phyloP scores from a whole-genome alignment of 1,139 yeast genomes.

The Kodamaea plutei region DNA sequence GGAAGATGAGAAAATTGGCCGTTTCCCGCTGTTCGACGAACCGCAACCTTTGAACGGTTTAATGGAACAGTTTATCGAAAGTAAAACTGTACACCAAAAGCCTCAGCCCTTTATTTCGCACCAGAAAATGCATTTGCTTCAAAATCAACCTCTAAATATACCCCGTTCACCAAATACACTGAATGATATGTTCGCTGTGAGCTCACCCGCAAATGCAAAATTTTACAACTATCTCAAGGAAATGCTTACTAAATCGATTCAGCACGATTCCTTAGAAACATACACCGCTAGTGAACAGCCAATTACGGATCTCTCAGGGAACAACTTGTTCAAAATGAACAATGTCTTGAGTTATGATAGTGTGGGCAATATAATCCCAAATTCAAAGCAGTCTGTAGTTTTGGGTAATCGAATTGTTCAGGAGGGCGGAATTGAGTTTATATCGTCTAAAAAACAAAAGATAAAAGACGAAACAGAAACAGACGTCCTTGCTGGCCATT shows the following conservation, averaged over 20 bases:
- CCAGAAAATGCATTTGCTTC: slow-evolving; percentile 9
- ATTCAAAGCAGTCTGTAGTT: too few relatives aligned
- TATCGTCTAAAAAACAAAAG: too few relatives aligned
- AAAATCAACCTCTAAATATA: slow-evolving; percentile 11
- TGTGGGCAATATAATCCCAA: too few relatives aligned
- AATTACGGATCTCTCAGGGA: slow-evolving; percentile 24
- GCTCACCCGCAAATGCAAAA: slow-evolving; percentile 31
- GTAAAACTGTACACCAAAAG: slow-evolving; percentile 21
- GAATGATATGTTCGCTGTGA: slow-evolving; percentile 19
- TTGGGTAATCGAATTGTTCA: too few relatives aligned
- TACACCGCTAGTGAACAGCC: slow-evolving; percentile 22
- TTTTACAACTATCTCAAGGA: slow-evolving; percentile 24
- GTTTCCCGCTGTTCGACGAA: slow-evolving; percentile 47
- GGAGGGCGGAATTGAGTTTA: too few relatives aligned
- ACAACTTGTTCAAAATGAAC: slow-evolving; percentile 28
- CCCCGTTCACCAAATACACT: slow-evolving; percentile 3
- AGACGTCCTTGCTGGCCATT: slow-evolving; percentile 24
- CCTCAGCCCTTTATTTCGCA: slow-evolving; percentile 4
- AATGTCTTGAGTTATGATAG: slow-evolving; percentile 27
- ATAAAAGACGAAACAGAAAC: slow-evolving; percentile 12
- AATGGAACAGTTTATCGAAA: slow-evolving; percentile 28
- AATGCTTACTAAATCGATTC: slow-evolving; percentile 25
- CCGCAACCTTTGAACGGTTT: slow-evolving; percentile 11
- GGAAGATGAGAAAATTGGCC: slow-evolving; percentile 69
- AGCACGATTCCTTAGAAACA: slow-evolving; percentile 15